These are phyloP conservation scores for Syzygium malaccense DNA, from an alignment of 441 rosid species.

Conservation along the genomic window DNA sequence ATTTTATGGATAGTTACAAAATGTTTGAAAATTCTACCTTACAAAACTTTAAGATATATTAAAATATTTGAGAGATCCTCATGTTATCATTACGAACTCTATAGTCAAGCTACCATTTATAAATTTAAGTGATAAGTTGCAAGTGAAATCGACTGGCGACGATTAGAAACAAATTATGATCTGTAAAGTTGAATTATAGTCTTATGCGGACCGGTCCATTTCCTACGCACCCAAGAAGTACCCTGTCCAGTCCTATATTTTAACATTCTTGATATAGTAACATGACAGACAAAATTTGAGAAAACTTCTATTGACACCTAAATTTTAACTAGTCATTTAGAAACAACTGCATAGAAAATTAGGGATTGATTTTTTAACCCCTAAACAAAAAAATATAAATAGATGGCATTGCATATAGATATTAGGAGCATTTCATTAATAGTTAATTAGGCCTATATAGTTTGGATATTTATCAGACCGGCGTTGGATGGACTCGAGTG, in stretches of 20 bases:
- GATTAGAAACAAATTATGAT: too few species aligned
- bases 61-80: background rate
- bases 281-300: background rate
- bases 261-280: background rate
- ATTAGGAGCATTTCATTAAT: too few species aligned
- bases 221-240: background rate
- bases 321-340: too few species aligned
- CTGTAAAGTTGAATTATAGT: background rate
- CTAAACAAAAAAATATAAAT: too few species aligned
- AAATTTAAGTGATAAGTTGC: background rate
- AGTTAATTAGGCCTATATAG: too few species aligned
- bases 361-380: too few species aligned
- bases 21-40: background rate
- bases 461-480: too few species aligned
- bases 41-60: accelerated
- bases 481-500: too few species aligned
- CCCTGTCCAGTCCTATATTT: background rate
- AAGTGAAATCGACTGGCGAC: background rate
- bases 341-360: too few species aligned
- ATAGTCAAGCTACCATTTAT: background rate
- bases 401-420: too few species aligned
- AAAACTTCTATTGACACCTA: too few species aligned
- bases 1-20: background rate
- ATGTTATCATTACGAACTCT: background rate
- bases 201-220: background rate